Base-by-base conservation (phyloP, 306 rosid species). In the Citrullus colocynthis region DNA sequence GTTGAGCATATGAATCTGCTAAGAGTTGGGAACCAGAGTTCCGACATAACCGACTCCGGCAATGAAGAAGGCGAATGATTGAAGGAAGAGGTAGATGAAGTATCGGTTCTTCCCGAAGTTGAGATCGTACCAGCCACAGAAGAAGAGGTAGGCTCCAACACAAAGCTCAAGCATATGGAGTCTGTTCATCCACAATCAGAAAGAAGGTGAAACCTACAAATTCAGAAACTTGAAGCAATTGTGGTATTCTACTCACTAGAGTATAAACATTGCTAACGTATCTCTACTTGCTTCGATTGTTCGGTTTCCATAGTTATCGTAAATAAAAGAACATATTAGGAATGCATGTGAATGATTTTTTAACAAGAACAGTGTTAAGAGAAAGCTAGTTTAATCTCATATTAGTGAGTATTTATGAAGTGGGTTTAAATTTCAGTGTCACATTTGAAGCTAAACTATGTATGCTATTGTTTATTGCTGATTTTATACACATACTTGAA, bases 1-100 rank as follows among this genome's bases (percentile, higher is more conserved):
- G 18, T 76, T 21, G 37, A 18, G 55, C 24, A 12, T 41, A 80
- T n/a, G 66, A 69, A 17, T 83, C 57, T 79, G 16, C 79, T 87
- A 88, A 62, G 89, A 83, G 69, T 60, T 90, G 15, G 97, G 88
- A 82, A 90, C 90, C 77, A 85, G 86, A 78, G 89, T 86, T 49
- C 98, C 98, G 8, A 95, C 86, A 75, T 90, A 90, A 77, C 98
- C 98, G 74, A 94, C 34, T 56, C 98, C 98, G 3, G 82, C 93
- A 10, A 94, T 57, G 86, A 94, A 92, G 95, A 94, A 94, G 66
- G 98, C 98, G 52, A 87, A 24, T 9, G 98, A 85, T 75, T 94
- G 98, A 80, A 86, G 81, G 85, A 94, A 92, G 55, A 92, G 96
- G 88, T 83, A 94, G 59, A 94, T 87, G 88, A 86, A 94, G 84